Conservation (phyloP, 1,284 basidiomycete genomes). For the Trichosporon sp. region DNA sequence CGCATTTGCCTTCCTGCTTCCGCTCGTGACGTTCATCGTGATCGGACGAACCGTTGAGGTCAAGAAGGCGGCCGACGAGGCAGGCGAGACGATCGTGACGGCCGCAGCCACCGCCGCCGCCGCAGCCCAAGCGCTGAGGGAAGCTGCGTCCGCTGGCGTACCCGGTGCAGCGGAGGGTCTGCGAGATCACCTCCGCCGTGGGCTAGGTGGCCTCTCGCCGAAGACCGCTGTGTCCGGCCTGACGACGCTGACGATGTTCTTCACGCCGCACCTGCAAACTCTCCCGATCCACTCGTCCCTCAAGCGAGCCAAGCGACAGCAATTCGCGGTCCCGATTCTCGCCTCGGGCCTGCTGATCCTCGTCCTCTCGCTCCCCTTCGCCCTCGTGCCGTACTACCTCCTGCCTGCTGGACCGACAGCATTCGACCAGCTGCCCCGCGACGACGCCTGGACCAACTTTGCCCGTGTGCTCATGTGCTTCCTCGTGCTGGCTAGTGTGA, state of each 20-base stretch:
- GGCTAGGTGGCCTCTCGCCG: constrained; percentile 25
- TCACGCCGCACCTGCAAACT: constrained; percentile 46
- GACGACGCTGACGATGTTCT: constrained; percentile 43
- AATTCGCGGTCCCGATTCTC: constrained; percentile 42
- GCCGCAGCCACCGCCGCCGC: constrained; percentile 33
- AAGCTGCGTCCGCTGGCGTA: not conserved
- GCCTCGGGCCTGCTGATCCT: constrained; percentile 33
- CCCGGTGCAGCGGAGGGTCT: too few relatives aligned
- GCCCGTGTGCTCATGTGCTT: constrained; percentile 41
- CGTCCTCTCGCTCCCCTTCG: constrained; percentile 41
- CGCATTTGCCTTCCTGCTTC: constrained; percentile 36
- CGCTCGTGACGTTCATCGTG: constrained; percentile 42
- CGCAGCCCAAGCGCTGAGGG: constrained; percentile 1
- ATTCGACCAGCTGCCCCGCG: constrained; percentile 32
- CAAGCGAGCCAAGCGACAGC: constrained; percentile 33
- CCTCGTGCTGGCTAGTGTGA: constrained; percentile 33
- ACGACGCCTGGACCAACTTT: constrained; percentile 46
- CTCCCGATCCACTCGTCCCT: constrained; percentile 43
- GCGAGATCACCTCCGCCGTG: constrained; percentile 13
- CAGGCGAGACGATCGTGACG: not conserved
- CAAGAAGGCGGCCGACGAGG: constrained; percentile 30
- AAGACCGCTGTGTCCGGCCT: constrained; percentile 39
- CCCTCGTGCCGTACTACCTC: constrained; percentile 49
- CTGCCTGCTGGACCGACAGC: constrained; percentile 29
- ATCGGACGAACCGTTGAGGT: constrained; percentile 47